Percentiles rank a stretch among this genome's conserved stretches.
These are phyloP conservation scores for Talaromyces funiculosus DNA, from an alignment of 2,329 filamentous ascomycete species.

Conservation along the genomic window DNA sequence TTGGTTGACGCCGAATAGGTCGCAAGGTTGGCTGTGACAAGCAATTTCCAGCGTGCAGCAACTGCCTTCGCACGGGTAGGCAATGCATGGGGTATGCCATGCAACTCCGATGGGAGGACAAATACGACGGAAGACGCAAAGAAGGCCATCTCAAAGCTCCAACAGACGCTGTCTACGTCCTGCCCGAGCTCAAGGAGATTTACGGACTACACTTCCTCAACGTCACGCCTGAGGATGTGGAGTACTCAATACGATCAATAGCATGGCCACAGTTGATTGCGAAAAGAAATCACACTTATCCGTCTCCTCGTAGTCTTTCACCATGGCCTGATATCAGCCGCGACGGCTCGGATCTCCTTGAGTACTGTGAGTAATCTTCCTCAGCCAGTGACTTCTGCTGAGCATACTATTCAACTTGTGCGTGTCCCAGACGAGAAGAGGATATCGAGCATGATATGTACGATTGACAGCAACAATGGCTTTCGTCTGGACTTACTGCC, in stretches of 20 bases:
- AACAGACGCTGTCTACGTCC: not conserved
- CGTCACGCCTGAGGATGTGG: not conserved
- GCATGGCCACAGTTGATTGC: not conserved
- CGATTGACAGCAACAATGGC: conserved; percentile 6
- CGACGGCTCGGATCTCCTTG: not conserved
- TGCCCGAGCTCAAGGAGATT: not conserved
- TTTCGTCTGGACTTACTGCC: conserved; percentile 5
- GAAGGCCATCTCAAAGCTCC: not conserved
- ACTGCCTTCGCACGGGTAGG: conserved; percentile 2
- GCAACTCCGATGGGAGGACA: conserved; percentile 5
- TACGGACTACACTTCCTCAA: conserved; percentile 7
- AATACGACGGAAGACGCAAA: conserved; percentile 6
- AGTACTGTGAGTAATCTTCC: conserved; percentile 1
- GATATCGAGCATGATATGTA: conserved; percentile 9
- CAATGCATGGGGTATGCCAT: conserved; percentile 6
- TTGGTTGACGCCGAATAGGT: not conserved
- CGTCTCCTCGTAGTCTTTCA: not conserved
- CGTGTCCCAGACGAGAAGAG: not conserved
- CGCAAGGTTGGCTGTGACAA: conserved; percentile 11
- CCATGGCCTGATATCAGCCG: not conserved
- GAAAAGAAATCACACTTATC: not conserved
- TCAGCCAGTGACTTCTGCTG: not conserved
- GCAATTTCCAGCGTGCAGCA: not conserved
- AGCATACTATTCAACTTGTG: not conserved
- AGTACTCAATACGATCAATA: not conserved